Base-by-base conservation (phyloP, 2,329 filamentous ascomycete species). In the Fusarium metavorans region DNA sequence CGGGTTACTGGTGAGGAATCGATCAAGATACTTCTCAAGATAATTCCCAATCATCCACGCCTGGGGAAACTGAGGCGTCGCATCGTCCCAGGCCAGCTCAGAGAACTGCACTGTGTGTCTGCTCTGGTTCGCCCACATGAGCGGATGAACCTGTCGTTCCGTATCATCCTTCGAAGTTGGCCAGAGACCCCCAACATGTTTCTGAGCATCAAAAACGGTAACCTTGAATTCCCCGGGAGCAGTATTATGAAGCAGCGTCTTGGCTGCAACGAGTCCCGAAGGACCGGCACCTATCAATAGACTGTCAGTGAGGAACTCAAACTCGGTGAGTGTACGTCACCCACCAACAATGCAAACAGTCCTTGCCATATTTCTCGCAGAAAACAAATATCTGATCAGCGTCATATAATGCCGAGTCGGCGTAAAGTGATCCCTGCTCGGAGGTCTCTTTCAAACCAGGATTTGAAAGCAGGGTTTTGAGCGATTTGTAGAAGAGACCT, bases 21-120 rank as follows among this genome's bases (percentile, higher is more conserved):
- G 86, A 39, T 89, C 81, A 6, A 86, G 77, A 79, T 97, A 97
- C 6, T 83, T 84, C 72, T 92, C 85, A 8, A 97, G 85, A 80
- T 97, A 97, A 27, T 84, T 85, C 1, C 94, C 93, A 5, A 96
- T 90, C 83, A 94, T 91, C 90, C 92, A 94, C 0, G 94, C 94
- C 41, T 88, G 90, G 1, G 94, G 94, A 57, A 97, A 92, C 81
- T 92, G 87, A 1, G 92, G 91, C 1, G 86, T 83, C 5, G 82
- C 82, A 6, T 86, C 83, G 4, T 88, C 86, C 94, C 94, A 97
- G 7, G 93, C 88, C 27, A 94, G 81, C 79, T 96, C 94, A 73
- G 89, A 91, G 77, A 92, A 92, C 76, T 90, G 88, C 73, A 97
- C 91, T 0, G 93, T 94, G 81, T 95, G 94, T 54, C 89, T 89